Evolutionary conservation across 2,329 filamentous ascomycete genomes (phyloP), one percentile per base, ranked within the genome.

Genomic region (Aspergillus quadricinctus): DNA sequence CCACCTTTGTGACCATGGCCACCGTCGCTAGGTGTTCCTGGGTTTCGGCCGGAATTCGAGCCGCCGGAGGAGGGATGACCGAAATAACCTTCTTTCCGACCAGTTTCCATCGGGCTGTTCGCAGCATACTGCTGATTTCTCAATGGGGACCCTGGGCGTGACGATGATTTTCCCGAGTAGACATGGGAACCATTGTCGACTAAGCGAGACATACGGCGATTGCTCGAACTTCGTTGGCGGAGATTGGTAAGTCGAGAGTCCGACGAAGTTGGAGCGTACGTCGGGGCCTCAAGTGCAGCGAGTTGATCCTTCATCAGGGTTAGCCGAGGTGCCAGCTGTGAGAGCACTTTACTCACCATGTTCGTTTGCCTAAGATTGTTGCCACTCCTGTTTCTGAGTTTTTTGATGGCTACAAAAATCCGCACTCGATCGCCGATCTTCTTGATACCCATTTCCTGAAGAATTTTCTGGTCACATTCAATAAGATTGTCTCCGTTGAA

Each of bases 391-490:
- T 87, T 91, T 62, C 90, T 81, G 55, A 94, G 79, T 72, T 91
- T 89, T 77, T 93, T 93, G 70, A 93, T 92, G 63, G 88, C 87
- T 60, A 92, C 82, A 67, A 91, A 92, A 59, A 99, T 88, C 61
- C 93, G 89, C 37, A 99, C 93, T 53, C 94, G 87, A 74, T 99
- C 94, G 61, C 94, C 94, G 62, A 99, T 90, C 76, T 97, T 99
- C 65, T 96, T 95, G 65, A 99, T 93, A 46, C 94, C 94, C 85
- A 99, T 96, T 74, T 99, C 94, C 75, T 96, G 95, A 61, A 99
- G 81, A 43, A 96, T 91, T 55, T 92, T 88, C 79, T 96, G 95
- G 75, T 99, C 94, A 81, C 97, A 93, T 76, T 99, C 94, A 65
- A 99, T 82, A 48, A 99, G 80, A 70, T 96, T 97, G 77, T 97